Percentiles rank a stretch among this genome's conserved stretches.
Evolutionary conservation across 148 eudicot genomes (phyloP).

Genomic region (Chenopodium berlandieri): DNA sequence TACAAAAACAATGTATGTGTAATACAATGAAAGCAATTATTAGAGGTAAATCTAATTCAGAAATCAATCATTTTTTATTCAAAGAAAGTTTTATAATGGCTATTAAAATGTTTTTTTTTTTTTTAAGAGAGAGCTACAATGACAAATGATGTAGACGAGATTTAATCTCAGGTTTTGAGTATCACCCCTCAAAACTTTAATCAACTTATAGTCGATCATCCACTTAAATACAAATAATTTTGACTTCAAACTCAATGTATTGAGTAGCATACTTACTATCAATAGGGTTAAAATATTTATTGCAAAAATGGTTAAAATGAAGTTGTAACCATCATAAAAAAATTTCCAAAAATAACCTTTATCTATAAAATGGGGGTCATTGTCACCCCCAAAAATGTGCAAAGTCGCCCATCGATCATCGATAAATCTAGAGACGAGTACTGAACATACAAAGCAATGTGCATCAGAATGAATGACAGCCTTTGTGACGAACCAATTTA

Average conservation of each 20-base stretch:
- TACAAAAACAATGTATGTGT: not conserved
- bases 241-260: not conserved
- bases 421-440: not conserved
- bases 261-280: not conserved
- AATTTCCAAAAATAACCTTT: too few relatives aligned
- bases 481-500: not conserved
- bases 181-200: too few relatives aligned
- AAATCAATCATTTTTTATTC: too few relatives aligned
- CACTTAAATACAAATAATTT: too few relatives aligned
- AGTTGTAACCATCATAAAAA: not conserved
- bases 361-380: not conserved
- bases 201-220: too few relatives aligned
- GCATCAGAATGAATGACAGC: not conserved
- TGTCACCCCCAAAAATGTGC: not conserved
- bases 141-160: too few relatives aligned
- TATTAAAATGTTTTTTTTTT: too few relatives aligned
- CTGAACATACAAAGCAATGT: not conserved
- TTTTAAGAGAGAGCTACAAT: too few relatives aligned
- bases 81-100: not conserved
- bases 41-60: not conserved
- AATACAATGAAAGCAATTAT: not conserved
- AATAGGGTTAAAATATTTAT: not conserved
- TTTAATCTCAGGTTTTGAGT: too few relatives aligned
- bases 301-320: not conserved
- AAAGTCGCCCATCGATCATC: not conserved